These are phyloP conservation scores for Globisporangium takayamanum DNA, from an alignment of 352 stramenopile species.

Conservation along the genomic window DNA sequence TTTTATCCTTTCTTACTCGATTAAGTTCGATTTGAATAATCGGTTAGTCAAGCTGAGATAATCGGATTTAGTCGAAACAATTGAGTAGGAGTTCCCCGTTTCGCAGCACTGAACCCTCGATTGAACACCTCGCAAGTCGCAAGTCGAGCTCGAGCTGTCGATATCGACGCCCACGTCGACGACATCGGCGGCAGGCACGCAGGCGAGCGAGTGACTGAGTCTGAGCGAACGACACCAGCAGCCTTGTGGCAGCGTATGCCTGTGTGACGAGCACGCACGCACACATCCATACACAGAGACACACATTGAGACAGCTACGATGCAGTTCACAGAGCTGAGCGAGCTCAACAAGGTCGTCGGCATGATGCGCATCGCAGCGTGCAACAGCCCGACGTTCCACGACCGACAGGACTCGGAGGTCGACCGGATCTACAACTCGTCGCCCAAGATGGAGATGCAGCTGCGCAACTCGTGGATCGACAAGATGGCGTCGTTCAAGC, in stretches of 20 bases:
- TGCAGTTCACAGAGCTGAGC: constrained; percentile 88
- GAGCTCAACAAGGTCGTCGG: constrained; percentile 80
- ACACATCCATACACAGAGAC: background rate
- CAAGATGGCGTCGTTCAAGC: constrained; percentile 77
- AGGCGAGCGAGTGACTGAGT: no score
- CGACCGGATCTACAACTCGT: constrained; percentile 87
- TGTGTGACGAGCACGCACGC: background rate
- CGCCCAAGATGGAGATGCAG: constrained; percentile 83
- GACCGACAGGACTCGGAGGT: constrained; percentile 88
- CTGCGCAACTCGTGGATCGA: constrained; percentile 87
- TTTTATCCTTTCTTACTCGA: no score
- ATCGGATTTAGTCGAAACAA: no score
- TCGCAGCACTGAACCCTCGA: no score
- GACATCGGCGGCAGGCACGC: no score
- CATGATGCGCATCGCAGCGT: constrained; percentile 72
- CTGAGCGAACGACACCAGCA: no score
- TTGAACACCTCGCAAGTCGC: no score
- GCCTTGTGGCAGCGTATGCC: background rate
- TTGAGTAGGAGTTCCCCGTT: no score
- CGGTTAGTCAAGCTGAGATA: no score
- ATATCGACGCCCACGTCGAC: no score
- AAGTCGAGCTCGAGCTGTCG: no score
- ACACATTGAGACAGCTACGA: constrained; percentile 11
- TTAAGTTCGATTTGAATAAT: background rate
- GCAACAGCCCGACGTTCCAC: constrained; percentile 86